phyloP scores from a whole-genome alignment of 2,329 filamentous ascomycete genomes.

The Bertia moriformis region DNA sequence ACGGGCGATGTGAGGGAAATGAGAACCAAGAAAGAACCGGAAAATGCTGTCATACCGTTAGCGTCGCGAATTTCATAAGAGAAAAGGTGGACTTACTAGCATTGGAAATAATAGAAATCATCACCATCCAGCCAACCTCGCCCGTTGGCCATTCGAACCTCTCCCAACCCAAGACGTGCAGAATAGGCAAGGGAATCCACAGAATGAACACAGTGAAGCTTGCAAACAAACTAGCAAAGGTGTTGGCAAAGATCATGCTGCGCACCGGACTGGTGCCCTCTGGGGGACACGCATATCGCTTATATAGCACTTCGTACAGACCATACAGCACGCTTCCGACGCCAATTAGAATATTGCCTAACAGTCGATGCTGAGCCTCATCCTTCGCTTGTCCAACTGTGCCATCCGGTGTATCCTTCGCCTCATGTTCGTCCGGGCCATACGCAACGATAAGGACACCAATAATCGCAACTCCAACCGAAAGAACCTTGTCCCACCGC shows the following conservation, averaged over 20 bases:
- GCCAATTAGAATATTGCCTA: slow-evolving; percentile 70
- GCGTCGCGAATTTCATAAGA: too few relatives aligned
- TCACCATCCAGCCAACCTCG: slow-evolving; percentile 64
- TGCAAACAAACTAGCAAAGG: slow-evolving; percentile 78
- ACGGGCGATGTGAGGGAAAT: slow-evolving; percentile 90
- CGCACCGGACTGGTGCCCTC: slow-evolving; percentile 72
- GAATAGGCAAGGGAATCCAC: slow-evolving; percentile 78
- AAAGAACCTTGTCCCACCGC: slow-evolving; percentile 69
- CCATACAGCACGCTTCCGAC: slow-evolving; percentile 15
- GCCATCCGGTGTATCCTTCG: neutral
- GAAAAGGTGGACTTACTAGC: slow-evolving; percentile 31
- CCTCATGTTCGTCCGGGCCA: slow-evolving; percentile 46
- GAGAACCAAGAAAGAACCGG: slow-evolving; percentile 79
- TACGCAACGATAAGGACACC: slow-evolving; percentile 94
- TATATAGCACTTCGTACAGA: slow-evolving; percentile 78
- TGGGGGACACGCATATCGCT: slow-evolving; percentile 80
- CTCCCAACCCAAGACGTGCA: slow-evolving; percentile 69
- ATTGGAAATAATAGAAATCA: slow-evolving; percentile 71
- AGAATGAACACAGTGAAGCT: slow-evolving; percentile 72
- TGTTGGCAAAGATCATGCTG: slow-evolving; percentile 92
- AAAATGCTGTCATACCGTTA: too few relatives aligned
- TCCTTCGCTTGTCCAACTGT: slow-evolving; percentile 1
- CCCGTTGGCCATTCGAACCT: slow-evolving; percentile 69
- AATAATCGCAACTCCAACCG: slow-evolving; percentile 72
- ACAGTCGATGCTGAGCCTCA: slow-evolving; percentile 48